A percentile compares a stretch with the other conserved stretches of the same genome.
phyloP scores from a whole-genome alignment of 345 rosid species.

The Jatropha curcas region DNA sequence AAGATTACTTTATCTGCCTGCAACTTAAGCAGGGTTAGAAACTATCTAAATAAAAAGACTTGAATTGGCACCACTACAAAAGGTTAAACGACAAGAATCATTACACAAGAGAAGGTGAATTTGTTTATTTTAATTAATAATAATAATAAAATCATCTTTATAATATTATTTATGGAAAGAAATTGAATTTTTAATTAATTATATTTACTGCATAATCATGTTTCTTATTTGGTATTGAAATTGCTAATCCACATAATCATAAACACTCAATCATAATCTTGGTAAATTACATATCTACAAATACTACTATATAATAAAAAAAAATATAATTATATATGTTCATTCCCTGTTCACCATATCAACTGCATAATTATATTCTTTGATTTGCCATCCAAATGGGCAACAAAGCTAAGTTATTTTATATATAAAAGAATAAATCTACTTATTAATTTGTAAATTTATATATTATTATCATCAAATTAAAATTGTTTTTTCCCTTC shows the following conservation, averaged over 20 bases:
- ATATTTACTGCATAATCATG: background rate
- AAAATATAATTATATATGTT: background rate
- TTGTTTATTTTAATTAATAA: background rate
- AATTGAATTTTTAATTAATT: no score
- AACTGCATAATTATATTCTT: conserved; percentile 28
- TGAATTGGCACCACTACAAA: background rate
- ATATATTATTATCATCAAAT: conserved; percentile 18
- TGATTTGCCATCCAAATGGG: conserved; percentile 40
- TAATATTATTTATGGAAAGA: background rate
- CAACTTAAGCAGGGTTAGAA: background rate
- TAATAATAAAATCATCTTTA: no score
- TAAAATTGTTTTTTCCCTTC: background rate
- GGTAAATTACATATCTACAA: background rate
- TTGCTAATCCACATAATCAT: conserved; percentile 23
- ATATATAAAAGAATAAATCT: background rate
- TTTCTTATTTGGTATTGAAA: background rate
- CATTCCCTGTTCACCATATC: conserved; percentile 32
- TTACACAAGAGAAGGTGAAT: background rate
- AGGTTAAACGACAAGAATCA: conserved; percentile 6
- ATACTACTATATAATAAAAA: conserved; percentile 5
- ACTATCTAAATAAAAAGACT: background rate
- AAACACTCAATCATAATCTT: conserved; percentile 13
- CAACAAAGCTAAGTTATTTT: conserved; percentile 15
- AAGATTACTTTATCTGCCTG: conserved; percentile 6
- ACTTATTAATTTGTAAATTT: background rate